Evolutionary conservation across 305 asterid species (phyloP).

Genomic region (Fraxinus greggii): DNA sequence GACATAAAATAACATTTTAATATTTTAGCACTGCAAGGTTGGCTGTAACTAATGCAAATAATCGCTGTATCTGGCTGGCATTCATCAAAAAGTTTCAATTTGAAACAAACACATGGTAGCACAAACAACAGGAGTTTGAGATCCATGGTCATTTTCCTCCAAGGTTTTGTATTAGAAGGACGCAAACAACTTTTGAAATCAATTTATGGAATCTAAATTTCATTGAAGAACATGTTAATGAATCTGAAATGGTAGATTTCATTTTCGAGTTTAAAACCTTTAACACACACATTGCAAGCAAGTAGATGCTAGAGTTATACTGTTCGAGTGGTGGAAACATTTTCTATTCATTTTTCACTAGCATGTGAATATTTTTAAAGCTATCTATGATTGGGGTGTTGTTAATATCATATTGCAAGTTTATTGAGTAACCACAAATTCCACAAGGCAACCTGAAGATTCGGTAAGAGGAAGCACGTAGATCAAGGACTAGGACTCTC

Average conservation of each 20-base stretch:
- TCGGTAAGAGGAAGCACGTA: neutral
- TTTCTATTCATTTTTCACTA: neutral
- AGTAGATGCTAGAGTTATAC: neutral
- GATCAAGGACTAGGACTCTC: neutral
- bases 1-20: conserved; percentile 8
- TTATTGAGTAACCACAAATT: neutral
- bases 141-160: neutral
- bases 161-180: neutral
- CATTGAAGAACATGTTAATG: neutral
- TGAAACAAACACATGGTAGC: neutral
- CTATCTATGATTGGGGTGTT: neutral
- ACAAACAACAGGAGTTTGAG: neutral
- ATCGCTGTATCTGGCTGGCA: neutral
- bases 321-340: neutral
- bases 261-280: neutral
- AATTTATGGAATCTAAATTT: neutral
- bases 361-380: neutral
- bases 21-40: conserved; percentile 14
- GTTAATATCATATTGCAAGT: neutral
- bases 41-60: conserved; percentile 2
- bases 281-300: neutral
- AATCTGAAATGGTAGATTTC: neutral
- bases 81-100: conserved; percentile 7
- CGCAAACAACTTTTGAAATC: neutral
- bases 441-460: neutral